Conservation (phyloP, 129 eudicot species). For the Tagetes erecta region DNA sequence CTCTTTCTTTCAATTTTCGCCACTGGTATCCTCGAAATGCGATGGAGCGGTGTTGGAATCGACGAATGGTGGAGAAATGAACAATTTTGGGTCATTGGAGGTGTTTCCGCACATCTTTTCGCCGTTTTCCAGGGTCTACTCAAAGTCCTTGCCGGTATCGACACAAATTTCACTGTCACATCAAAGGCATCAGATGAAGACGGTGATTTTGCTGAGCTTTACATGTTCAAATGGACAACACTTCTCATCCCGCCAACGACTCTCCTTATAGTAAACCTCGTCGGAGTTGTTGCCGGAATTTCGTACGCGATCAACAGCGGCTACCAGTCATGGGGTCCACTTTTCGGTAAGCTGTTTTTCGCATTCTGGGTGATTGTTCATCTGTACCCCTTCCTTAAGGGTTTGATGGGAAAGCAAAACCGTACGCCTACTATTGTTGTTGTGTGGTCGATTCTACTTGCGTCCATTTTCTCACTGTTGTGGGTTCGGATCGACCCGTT, state of each 20-base stretch:
- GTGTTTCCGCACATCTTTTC: constrained; percentile 80
- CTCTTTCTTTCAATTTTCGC: constrained; percentile 92
- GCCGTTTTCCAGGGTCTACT: constrained; percentile 88
- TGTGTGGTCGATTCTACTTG: constrained; percentile 86
- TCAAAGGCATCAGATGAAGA: constrained; percentile 90
- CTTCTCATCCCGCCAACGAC: constrained; percentile 87
- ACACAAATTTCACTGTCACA: constrained; percentile 89
- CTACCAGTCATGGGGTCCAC: constrained; percentile 92
- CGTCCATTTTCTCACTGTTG: constrained; percentile 78
- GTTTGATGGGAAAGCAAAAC: constrained; percentile 93
- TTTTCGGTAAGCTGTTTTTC: constrained; percentile 80
- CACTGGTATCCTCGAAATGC: constrained; percentile 89
- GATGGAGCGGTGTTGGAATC: constrained; percentile 94
- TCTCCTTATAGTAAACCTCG: constrained; percentile 72
- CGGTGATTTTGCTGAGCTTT: constrained; percentile 81
- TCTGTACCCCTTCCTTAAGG: constrained; percentile 87
- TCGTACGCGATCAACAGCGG: constrained; percentile 87
- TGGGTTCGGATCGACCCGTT: constrained; percentile 90
- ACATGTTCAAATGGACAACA: constrained; percentile 89
- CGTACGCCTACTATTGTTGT: constrained; percentile 84
- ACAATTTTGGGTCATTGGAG: constrained; percentile 95
- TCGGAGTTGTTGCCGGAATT: constrained; percentile 85
- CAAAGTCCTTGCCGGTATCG: constrained; percentile 89
- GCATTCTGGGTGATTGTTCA: constrained; percentile 96
- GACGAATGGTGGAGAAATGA: constrained; percentile 98